These are phyloP conservation scores for Pichia insulana DNA, from an alignment of 805 yeast species.

Conservation along the genomic window DNA sequence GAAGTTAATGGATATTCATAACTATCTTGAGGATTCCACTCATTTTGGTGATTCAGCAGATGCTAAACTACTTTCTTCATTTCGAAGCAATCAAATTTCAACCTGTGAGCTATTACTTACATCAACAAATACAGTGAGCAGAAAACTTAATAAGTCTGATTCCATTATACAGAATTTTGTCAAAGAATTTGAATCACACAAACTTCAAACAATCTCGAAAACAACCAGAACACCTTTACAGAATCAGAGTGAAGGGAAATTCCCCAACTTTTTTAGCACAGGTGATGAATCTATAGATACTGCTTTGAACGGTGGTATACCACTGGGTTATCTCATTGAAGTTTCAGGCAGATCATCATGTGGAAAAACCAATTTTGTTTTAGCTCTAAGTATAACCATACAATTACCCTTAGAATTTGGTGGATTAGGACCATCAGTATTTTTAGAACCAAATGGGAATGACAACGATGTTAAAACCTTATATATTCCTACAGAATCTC, in stretches of 20 bases:
- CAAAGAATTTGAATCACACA: constrained; percentile 10
- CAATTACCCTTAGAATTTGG: constrained; percentile 41
- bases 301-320: constrained; percentile 43
- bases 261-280: constrained; percentile 32
- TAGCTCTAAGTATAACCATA: constrained; percentile 55
- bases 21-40: neutral
- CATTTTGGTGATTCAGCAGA: constrained; percentile 24
- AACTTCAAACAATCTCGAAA: neutral
- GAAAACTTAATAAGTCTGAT: constrained; percentile 26
- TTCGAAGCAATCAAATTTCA: constrained; percentile 26
- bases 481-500: constrained; percentile 74
- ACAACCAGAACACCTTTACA: neutral
- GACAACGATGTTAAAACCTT: constrained; percentile 35
- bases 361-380: constrained; percentile 76
- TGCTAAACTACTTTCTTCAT: constrained; percentile 21
- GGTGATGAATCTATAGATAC: constrained; percentile 46
- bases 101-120: constrained; percentile 35
- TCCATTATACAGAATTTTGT: constrained; percentile 23
- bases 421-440: constrained; percentile 33
- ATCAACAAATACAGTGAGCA: constrained; percentile 27
- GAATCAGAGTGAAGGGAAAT: neutral
- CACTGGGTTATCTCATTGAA: constrained; percentile 54
- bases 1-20: constrained; percentile 7
- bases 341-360: constrained; percentile 76
- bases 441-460: constrained; percentile 2